A percentile compares a stretch with the other conserved stretches of the same genome.
These are phyloP conservation scores for Melastoma malabathricum DNA, from an alignment of 345 rosid species.

Conservation along the genomic window DNA sequence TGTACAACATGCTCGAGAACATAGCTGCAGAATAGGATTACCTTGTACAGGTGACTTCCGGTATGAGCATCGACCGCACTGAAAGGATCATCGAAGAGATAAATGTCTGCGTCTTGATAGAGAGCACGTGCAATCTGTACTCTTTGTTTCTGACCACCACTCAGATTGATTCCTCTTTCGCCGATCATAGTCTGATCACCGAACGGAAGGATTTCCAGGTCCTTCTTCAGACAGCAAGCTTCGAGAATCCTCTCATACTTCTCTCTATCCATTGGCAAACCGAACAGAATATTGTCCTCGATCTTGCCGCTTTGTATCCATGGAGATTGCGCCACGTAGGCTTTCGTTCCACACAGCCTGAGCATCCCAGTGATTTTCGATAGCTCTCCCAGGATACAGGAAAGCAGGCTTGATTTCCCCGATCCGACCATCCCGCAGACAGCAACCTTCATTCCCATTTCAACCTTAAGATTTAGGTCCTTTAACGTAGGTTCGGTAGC, in stretches of 20 bases:
- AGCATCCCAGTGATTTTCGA: slow-evolving; percentile 50
- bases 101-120: slow-evolving; percentile 77
- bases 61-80: slow-evolving; percentile 91
- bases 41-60: slow-evolving; percentile 74
- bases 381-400: slow-evolving; percentile 58
- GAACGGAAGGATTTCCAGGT: slow-evolving; percentile 52
- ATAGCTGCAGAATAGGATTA: slow-evolving; percentile 7
- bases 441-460: slow-evolving; percentile 54
- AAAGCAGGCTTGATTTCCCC: slow-evolving; percentile 66
- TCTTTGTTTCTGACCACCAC: slow-evolving; percentile 87
- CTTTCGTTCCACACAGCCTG: slow-evolving; percentile 54
- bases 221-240: slow-evolving; percentile 58
- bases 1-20: not conserved
- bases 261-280: slow-evolving; percentile 55
- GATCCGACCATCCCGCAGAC: slow-evolving; percentile 77
- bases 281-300: slow-evolving; percentile 75
- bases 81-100: slow-evolving; percentile 81
- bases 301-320: slow-evolving; percentile 86
- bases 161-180: slow-evolving; percentile 76
- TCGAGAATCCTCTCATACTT: slow-evolving; percentile 47
- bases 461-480: slow-evolving; percentile 35
- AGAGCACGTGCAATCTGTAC: slow-evolving; percentile 77
- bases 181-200: slow-evolving; percentile 84
- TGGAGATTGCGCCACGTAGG: slow-evolving; percentile 73
- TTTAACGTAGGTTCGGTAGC: slow-evolving; percentile 33